Base-by-base conservation (phyloP, 2,329 filamentous ascomycete genomes). In the Podosphaera leucotricha region DNA sequence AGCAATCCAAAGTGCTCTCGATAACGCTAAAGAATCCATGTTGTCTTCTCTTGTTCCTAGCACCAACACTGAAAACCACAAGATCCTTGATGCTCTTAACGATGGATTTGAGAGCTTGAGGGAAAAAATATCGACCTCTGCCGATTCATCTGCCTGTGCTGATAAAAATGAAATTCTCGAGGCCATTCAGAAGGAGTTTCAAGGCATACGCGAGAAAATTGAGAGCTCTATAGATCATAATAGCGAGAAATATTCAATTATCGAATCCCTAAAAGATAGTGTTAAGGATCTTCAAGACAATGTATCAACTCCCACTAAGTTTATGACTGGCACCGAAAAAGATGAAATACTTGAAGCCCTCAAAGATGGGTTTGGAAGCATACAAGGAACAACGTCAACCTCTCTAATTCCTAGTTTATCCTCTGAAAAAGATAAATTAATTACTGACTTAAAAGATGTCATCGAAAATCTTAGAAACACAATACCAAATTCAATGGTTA, bases 401-500 rank as follows among this genome's bases (percentile, higher is more conserved):
- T 41, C 35, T 16, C 16, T 15, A 13, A 28, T 4, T 18, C 10
- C 33, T 22, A 30, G n/a, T 38, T 20, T 11, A 33, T 33, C 28
- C 13, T 11, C 37, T 16, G 18, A 19, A 38, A 18, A 38, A 20
- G 37, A 38, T 38, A 8, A 38, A 2, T 4, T 38, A 15, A 11
- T 38, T 6, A 38, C 8, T 7, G 16, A 7, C 20, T 22, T 38
- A 11, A 38, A 38, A 20, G 37, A 38, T 10, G 16, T 38, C 10
- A 38, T 38, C 15, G 37, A 38, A 2, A 38, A 22, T 73, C 72
- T 0, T 68, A 75, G 21, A 72, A 76, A 53, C 68, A 72, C 11
- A 85, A 87, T 58, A 73, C 87, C 53, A 87, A 84, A 52, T 78
- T 83, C 18, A 74, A 80, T 2, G 78, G 80, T 48, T 82, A 76